Conservation (phyloP, 768 basidiomycete species). For the Mycena maculata region DNA sequence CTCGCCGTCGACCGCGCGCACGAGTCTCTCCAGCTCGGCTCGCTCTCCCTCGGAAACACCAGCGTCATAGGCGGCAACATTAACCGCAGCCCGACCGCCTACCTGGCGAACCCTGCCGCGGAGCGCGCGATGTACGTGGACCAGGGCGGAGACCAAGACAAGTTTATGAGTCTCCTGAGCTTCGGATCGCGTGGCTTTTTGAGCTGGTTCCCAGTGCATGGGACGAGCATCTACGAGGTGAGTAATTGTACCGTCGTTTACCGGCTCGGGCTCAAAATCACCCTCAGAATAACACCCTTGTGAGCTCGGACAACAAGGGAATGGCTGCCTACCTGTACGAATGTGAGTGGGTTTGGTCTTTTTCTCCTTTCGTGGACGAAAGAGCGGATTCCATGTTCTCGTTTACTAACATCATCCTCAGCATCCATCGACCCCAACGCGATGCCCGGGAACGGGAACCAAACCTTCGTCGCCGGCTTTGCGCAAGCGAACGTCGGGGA, state of each 20-base stretch:
- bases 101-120: conserved; percentile 77
- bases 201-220: conserved; percentile 84
- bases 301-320: conserved; percentile 86
- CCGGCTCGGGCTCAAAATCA: neutral
- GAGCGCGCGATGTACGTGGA: conserved; percentile 72
- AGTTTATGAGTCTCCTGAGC: conserved; percentile 74
- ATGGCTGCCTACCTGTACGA: conserved; percentile 88
- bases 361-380: neutral
- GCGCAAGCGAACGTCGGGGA: conserved; percentile 87
- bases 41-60: conserved; percentile 73
- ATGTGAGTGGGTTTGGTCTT: conserved; percentile 50
- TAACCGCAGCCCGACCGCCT: conserved; percentile 82
- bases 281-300: conserved; percentile 80
- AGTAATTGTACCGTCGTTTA: neutral
- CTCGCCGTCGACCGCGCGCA: conserved; percentile 78
- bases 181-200: conserved; percentile 77
- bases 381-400: neutral
- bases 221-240: conserved; percentile 83
- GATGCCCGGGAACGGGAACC: conserved; percentile 79
- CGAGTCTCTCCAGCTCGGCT: conserved; percentile 66
- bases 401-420: conserved; percentile 38
- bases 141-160: conserved; percentile 72
- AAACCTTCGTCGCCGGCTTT: conserved; percentile 80
- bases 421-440: conserved; percentile 71
- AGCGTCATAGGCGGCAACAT: conserved; percentile 75